Base-by-base conservation (phyloP, 306 rosid genomes). In the Parietaria judaica region DNA sequence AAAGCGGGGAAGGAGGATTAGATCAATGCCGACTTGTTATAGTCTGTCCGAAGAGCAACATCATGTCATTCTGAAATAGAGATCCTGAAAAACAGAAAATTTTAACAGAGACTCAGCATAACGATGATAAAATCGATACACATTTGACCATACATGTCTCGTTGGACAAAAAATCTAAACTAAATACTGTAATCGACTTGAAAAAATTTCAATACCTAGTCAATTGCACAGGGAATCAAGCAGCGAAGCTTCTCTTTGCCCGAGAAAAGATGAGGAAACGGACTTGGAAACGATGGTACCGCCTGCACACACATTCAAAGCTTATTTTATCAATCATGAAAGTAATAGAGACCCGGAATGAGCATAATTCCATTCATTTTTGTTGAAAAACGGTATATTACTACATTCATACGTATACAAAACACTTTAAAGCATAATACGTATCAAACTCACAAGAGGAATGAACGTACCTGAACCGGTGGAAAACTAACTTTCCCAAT, bases 1-100 rank as follows among this genome's bases (percentile, higher is more conserved):
- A 92, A 71, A 36, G 99, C 95, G 47, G 99, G 99, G 70, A 92
- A 92, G 75, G 73, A 72, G 51, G 96, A 82, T 58, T 92, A 95
- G 10, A 92, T 92, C 84, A 92, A 70, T 54, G 97, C 90, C 45
- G 95, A 94, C 75, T 92, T 88, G 76, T 82, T 76, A 72, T 72
- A 82, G 51, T 90, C 95, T 38, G 88, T 56, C 48, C 81, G 75
- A 41, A 95, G 95, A 84, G 99, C 99, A 69, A 88, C 97, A 74
- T 92, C 99, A 45, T 37, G 97, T 92, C 99, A 92, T 92, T 74
- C 97, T 84, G 63, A 92, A 92, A 73, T 86, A 92, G 68, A 95
- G 94, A 86, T 92, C 99, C 97, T 86, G 81, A 54, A 70, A 16
- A 77, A 60, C 46, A 58, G 61, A 71, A 69, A 16, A 75, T 60